Conservation (phyloP, 805 yeast species). For the Kodamaea fukazawae region DNA sequence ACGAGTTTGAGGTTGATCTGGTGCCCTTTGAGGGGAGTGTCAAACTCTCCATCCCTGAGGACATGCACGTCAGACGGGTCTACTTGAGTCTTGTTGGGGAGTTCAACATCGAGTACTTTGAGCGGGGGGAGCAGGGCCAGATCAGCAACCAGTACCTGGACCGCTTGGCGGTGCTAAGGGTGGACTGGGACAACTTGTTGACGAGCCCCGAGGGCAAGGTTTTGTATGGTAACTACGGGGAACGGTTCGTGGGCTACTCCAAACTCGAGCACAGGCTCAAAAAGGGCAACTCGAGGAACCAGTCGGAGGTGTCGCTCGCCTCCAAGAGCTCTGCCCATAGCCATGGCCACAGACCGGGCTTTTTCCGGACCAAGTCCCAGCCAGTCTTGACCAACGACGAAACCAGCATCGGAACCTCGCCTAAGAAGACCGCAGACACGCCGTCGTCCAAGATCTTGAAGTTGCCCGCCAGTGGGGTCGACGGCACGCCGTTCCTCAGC, state of each 20-base stretch:
- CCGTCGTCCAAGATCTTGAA: conserved; percentile 8
- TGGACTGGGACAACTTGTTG: conserved; percentile 49
- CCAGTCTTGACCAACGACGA: conserved; percentile 19
- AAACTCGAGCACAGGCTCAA: conserved; percentile 18
- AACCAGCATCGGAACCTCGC: neutral
- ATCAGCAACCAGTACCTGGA: conserved; percentile 36
- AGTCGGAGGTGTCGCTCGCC: conserved; percentile 4
- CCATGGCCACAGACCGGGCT: conserved; percentile 22
- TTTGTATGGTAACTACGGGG: conserved; percentile 42
- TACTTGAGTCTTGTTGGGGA: conserved; percentile 43
- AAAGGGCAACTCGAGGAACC: conserved; percentile 9
- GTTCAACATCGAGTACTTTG: conserved; percentile 40
- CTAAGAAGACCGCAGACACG: neutral
- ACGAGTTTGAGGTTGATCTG: conserved; percentile 43
- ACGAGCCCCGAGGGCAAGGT: conserved; percentile 38
- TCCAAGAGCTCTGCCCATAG: neutral
- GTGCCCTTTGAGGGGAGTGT: conserved; percentile 46
- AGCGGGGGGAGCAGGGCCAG: conserved; percentile 26
- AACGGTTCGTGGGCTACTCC: conserved; percentile 21
- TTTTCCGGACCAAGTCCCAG: conserved; percentile 30
- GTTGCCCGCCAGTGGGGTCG: conserved; percentile 35
- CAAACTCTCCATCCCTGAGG: conserved; percentile 44
- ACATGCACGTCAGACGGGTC: conserved; percentile 38
- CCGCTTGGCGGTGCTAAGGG: conserved; percentile 38
- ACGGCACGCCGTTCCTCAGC: conserved; percentile 45